These are phyloP conservation scores for Cyberlindnera amylophila DNA, from an alignment of 805 yeast species.

Conservation along the genomic window DNA sequence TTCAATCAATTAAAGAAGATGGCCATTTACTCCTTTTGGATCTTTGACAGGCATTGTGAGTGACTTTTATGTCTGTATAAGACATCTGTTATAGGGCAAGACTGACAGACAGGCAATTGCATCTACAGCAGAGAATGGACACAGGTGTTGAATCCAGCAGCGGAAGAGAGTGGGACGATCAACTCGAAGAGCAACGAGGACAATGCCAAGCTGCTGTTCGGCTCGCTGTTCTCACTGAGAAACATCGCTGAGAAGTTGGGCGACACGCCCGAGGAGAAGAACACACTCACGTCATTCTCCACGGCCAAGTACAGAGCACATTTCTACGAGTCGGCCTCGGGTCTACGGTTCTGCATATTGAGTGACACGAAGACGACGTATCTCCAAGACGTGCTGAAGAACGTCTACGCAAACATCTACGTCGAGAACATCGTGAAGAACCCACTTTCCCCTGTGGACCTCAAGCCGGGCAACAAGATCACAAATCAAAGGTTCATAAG, in stretches of 20 bases:
- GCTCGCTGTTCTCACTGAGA: constrained; percentile 75
- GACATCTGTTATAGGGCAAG: not conserved
- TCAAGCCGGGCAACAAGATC: constrained; percentile 46
- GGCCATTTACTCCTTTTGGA: constrained; percentile 83
- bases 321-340: constrained; percentile 73
- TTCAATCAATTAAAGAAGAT: no score
- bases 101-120: constrained; percentile 50
- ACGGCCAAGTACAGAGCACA: constrained; percentile 80
- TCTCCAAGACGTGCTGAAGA: constrained; percentile 50
- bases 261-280: constrained; percentile 31
- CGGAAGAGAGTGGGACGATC: constrained; percentile 32
- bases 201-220: constrained; percentile 77
- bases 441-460: constrained; percentile 57
- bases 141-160: constrained; percentile 21
- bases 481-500: constrained; percentile 49
- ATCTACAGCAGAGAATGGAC: constrained; percentile 77
- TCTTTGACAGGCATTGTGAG: constrained; percentile 86
- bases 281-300: constrained; percentile 48
- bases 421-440: constrained; percentile 61
- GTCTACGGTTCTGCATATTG: constrained; percentile 68
- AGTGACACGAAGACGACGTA: constrained; percentile 62
- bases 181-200: constrained; percentile 63
- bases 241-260: constrained; percentile 62
- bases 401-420: constrained; percentile 57
- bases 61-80: no score